These are phyloP conservation scores for Echria macrotheca DNA, from an alignment of 495 filamentous ascomycete genomes.

Conservation along the genomic window DNA sequence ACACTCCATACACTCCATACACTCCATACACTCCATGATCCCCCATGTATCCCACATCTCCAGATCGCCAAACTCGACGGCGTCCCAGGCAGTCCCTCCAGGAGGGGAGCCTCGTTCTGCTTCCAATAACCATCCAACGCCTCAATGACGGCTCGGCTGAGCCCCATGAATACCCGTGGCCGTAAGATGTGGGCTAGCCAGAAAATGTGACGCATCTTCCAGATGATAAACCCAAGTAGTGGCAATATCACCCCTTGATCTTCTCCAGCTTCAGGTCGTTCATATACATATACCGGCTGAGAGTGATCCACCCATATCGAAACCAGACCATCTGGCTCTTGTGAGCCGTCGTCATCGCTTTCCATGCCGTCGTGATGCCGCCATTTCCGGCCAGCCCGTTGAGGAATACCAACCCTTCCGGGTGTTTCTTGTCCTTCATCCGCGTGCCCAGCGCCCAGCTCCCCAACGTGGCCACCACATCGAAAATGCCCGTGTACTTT, in stretches of 20 bases:
- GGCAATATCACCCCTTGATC: slow-evolving; percentile 14
- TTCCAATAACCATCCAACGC: no score
- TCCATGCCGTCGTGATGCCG: slow-evolving; percentile 56
- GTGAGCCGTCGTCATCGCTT: slow-evolving; percentile 83
- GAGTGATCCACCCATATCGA: slow-evolving; percentile 87
- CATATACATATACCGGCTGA: slow-evolving; percentile 91
- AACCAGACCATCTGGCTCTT: slow-evolving; percentile 99
- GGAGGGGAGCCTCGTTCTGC: no score
- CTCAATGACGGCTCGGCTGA: no score
- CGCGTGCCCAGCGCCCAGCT: slow-evolving; percentile 36
- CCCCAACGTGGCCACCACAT: slow-evolving; percentile 60
- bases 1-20: no score
- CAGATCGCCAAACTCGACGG: no score
- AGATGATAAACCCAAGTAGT: no score
- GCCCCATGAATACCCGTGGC: no score
- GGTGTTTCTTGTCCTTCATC: slow-evolving; percentile 35
- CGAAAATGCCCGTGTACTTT: slow-evolving; percentile 76
- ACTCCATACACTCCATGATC: no score
- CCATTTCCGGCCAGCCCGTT: slow-evolving; percentile 51
- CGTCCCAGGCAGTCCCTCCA: no score
- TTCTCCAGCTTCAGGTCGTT: slow-evolving; percentile 76
- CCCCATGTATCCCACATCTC: no score
- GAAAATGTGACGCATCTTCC: no score
- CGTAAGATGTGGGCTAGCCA: no score
- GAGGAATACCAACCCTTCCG: slow-evolving; percentile 61